Evolutionary conservation across 202 grass and related monocot species (phyloP).

Genomic region (Alloteropsis angusta): DNA sequence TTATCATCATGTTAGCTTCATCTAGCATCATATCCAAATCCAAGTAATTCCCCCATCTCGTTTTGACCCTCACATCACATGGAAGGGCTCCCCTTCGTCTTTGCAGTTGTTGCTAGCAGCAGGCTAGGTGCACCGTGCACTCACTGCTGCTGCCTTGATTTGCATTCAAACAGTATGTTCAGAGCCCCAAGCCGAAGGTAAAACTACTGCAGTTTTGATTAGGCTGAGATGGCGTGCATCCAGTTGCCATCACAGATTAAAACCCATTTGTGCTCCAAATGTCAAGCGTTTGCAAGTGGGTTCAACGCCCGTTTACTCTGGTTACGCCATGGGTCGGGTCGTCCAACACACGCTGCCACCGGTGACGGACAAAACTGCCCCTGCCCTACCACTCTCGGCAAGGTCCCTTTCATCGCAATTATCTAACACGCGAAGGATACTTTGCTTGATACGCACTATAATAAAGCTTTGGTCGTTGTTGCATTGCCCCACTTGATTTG

Average conservation of each 20-base stretch:
- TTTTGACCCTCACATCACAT: neutral
- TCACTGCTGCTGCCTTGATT: neutral
- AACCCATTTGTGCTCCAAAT: slow-evolving; percentile 18
- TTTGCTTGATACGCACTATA: neutral
- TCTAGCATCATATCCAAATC: neutral
- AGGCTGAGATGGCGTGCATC: neutral
- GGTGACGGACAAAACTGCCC: slow-evolving; percentile 8
- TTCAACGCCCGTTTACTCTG: slow-evolving; percentile 9
- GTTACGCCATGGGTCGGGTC: slow-evolving; percentile 7
- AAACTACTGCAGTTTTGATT: neutral
- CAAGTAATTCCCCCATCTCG: neutral
- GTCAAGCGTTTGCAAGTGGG: neutral
- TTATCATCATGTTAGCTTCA: neutral
- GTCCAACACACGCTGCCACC: slow-evolving; percentile 5
- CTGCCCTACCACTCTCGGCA: neutral
- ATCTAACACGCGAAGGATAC: neutral
- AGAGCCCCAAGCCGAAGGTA: too few relatives aligned
- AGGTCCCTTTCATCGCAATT: neutral
- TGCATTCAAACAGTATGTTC: neutral
- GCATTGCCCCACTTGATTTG: neutral
- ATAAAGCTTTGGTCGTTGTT: neutral
- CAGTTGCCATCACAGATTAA: neutral
- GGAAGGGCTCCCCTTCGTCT: neutral
- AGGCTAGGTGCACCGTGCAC: neutral
- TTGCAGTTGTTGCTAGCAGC: neutral